Percentiles rank a stretch among this genome's conserved stretches.
Conservation (phyloP, 106 monocot species). For the Dendrobium nobile region DNA sequence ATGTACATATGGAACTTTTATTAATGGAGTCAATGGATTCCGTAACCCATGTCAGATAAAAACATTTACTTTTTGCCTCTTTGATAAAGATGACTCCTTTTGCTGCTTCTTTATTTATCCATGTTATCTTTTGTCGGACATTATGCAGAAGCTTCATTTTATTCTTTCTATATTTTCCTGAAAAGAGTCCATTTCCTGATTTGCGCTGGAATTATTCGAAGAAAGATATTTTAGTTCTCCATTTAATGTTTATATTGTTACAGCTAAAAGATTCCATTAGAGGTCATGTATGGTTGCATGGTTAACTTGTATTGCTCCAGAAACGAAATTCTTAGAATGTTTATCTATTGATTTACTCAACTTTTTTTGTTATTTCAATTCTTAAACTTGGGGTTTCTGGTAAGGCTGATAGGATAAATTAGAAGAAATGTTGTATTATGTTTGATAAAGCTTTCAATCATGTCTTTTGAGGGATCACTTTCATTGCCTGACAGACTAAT, state of each 20-base stretch:
- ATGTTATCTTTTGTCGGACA: not conserved
- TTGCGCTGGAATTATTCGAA: not conserved
- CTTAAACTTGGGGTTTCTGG: not conserved
- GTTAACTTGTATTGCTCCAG: not conserved
- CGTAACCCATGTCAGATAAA: not conserved
- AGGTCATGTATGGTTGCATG: not conserved
- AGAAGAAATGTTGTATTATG: no score
- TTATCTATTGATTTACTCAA: not conserved
- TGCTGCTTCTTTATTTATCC: constrained; percentile 1
- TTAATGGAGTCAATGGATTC: not conserved
- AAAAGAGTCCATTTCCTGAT: not conserved
- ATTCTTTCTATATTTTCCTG: not conserved
- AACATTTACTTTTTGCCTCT: not conserved
- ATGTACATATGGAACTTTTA: not conserved
- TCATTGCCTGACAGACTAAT: not conserved
- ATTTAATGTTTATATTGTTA: not conserved
- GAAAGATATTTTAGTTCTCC: not conserved
- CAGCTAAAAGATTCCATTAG: not conserved
- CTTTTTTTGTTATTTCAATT: not conserved
- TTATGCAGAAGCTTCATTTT: not conserved
- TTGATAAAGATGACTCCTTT: not conserved
- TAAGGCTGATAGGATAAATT: not conserved
- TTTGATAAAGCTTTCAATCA: constrained; percentile 3
- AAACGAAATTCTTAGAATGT: not conserved
- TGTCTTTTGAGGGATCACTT: not conserved